These are phyloP conservation scores for Malus hybrid DNA, from an alignment of 331 rosid species.

Conservation along the genomic window DNA sequence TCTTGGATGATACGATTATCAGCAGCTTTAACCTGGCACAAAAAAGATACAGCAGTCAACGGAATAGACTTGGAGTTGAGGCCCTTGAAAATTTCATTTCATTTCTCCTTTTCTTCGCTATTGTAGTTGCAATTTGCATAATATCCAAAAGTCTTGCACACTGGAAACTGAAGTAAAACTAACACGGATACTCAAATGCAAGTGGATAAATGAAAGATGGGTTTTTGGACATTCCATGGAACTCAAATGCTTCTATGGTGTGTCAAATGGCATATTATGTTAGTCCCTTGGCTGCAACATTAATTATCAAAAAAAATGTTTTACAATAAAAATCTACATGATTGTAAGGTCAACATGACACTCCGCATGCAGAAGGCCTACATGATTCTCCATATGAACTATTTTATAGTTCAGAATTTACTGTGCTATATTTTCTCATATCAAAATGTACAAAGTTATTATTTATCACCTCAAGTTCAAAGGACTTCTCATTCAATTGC, in stretches of 20 bases:
- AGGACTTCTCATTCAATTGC: slow-evolving; percentile 86
- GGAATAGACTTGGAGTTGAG: slow-evolving; percentile 7
- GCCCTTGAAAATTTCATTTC: neutral
- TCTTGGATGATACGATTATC: slow-evolving; percentile 94
- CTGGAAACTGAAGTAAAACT: neutral
- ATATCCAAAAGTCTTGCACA: neutral
- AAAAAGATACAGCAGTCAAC: neutral
- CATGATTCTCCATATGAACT: neutral
- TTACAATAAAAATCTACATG: neutral
- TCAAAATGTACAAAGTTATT: slow-evolving; percentile 13
- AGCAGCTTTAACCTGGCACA: slow-evolving; percentile 75
- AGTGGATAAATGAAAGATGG: neutral
- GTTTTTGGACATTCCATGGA: neutral
- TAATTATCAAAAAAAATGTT: neutral
- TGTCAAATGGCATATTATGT: neutral
- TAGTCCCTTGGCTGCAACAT: neutral
- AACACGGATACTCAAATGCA: neutral
- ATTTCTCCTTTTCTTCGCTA: neutral
- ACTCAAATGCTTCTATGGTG: neutral
- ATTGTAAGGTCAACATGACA: neutral
- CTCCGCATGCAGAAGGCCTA: neutral
- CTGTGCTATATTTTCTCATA: neutral
- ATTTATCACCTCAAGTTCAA: slow-evolving; percentile 83
- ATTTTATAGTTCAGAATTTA: neutral
- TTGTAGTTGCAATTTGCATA: neutral